phyloP scores from a whole-genome alignment of 176 grass and related monocot genomes.

The Dendrocalamus sinicus region DNA sequence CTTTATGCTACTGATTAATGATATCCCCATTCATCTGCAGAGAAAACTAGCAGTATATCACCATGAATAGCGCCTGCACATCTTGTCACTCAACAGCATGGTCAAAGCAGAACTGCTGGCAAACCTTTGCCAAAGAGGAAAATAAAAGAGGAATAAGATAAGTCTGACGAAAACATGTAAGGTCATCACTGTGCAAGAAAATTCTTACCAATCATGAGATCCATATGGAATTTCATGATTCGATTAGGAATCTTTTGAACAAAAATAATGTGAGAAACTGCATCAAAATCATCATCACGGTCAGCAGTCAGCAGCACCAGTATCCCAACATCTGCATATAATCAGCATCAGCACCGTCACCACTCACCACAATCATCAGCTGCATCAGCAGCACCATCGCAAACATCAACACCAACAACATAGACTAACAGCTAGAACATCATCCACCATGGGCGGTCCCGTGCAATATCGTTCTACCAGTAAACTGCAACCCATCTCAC shows the following conservation, averaged over 20 bases:
- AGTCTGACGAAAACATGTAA: not conserved
- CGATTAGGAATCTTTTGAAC: constrained; percentile 7
- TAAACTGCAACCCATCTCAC: constrained; percentile 62
- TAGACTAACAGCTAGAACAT: constrained; percentile 57
- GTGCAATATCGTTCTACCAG: constrained; percentile 55
- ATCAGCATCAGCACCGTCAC: constrained; percentile 35
- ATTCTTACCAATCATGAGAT: constrained; percentile 46
- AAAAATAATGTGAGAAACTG: constrained; percentile 15
- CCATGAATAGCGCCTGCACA: not conserved
- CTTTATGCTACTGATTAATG: not conserved
- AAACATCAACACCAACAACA: constrained; percentile 54
- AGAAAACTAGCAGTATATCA: not conserved
- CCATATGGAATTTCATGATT: constrained; percentile 40
- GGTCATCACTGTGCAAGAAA: not conserved
- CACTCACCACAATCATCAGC: constrained; percentile 47
- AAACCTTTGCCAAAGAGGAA: constrained; percentile 4
- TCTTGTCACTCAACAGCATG: not conserved
- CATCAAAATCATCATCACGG: constrained; percentile 10
- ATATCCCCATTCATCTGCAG: not conserved
- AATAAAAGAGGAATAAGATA: not conserved
- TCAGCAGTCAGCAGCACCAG: constrained; percentile 35
- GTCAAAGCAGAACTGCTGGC: constrained; percentile 6
- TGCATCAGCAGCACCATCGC: constrained; percentile 44
- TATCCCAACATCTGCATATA: constrained; percentile 22
- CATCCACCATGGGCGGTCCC: constrained; percentile 51